These are phyloP conservation scores for Clausena lansium DNA, from an alignment of 345 rosid genomes.

Conservation along the genomic window DNA sequence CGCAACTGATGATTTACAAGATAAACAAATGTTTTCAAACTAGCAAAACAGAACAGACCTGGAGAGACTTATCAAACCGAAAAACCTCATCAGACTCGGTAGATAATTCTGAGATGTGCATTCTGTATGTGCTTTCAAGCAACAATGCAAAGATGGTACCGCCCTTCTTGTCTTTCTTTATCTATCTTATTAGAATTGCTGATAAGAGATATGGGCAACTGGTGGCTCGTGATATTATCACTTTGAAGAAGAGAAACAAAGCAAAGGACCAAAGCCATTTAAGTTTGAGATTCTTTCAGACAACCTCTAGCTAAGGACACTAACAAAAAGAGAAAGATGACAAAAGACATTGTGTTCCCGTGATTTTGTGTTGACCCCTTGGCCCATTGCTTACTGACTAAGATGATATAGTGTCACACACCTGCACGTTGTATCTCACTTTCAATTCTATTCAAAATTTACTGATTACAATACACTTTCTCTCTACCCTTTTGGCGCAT, in stretches of 20 bases:
- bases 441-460: neutral
- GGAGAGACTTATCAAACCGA: slow-evolving; percentile 55
- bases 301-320: neutral
- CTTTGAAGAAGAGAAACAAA: neutral
- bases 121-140: slow-evolving; percentile 7
- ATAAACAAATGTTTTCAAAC: neutral
- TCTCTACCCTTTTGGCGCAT: neutral
- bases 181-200: neutral
- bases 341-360: slow-evolving; percentile 43
- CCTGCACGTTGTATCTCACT: neutral
- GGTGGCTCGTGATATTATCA: slow-evolving; percentile 14
- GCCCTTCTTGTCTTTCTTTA: neutral
- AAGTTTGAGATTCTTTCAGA: slow-evolving; percentile 11
- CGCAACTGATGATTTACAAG: neutral
- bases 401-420: neutral
- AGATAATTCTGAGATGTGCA: slow-evolving; percentile 26
- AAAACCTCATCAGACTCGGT: slow-evolving; percentile 26
- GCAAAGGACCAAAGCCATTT: slow-evolving; percentile 5
- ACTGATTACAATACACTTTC: neutral
- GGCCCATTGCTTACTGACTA: slow-evolving; percentile 18
- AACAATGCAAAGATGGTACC: neutral
- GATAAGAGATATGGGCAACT: neutral
- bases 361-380: slow-evolving; percentile 27
- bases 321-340: slow-evolving; percentile 25
- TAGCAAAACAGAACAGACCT: slow-evolving; percentile 21